phyloP scores from a whole-genome alignment of 768 basidiomycete species.

The Cystobasidium ongulense region DNA sequence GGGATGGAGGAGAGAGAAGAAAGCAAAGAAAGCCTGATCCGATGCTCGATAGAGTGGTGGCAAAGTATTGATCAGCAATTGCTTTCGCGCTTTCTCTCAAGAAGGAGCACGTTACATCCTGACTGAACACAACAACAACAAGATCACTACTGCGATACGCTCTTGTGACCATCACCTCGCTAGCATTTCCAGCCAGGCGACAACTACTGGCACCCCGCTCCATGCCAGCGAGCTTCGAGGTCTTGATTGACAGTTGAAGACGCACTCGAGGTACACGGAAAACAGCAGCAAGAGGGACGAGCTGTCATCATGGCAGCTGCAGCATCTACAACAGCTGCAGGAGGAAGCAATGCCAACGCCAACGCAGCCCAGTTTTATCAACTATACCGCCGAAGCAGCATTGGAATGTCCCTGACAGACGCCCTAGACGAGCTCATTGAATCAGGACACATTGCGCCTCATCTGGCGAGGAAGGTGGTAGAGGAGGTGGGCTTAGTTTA shows the following conservation, averaged over 20 bases:
- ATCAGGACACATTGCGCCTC: constrained; percentile 89
- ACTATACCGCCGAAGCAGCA: constrained; percentile 52
- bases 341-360: background rate
- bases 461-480: constrained; percentile 96
- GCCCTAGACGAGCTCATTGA: constrained; percentile 97
- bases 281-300: background rate
- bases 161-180: background rate
- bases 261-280: background rate
- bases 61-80: background rate
- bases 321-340: background rate
- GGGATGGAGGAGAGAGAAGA: background rate
- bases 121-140: background rate
- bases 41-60: background rate
- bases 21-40: background rate
- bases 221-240: background rate
- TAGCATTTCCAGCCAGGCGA: no score
- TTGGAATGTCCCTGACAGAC: constrained; percentile 95
- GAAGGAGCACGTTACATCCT: background rate
- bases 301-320: background rate
- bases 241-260: background rate
- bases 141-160: background rate
- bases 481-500: constrained; percentile 64
- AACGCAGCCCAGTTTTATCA: constrained; percentile 14
- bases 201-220: no score
- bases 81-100: no score